These are phyloP conservation scores for Lepidium didymum DNA, from an alignment of 345 rosid genomes.

Conservation along the genomic window DNA sequence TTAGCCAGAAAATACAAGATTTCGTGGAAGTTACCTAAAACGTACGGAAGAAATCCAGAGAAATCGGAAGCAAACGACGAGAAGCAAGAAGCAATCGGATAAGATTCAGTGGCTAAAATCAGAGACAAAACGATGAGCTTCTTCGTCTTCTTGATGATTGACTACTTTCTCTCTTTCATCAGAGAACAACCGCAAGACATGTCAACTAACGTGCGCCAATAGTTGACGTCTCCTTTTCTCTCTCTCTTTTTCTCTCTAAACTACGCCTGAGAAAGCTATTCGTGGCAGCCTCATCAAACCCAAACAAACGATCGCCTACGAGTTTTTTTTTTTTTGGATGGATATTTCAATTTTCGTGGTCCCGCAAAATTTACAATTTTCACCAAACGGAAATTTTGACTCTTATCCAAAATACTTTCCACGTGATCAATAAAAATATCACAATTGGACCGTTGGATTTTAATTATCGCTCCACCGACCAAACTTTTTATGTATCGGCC, in stretches of 20 bases:
- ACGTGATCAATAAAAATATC: neutral
- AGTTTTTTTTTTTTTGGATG: neutral
- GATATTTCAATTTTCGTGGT: neutral
- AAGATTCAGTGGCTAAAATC: neutral
- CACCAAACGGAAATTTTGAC: neutral
- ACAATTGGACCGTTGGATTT: neutral
- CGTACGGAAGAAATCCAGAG: neutral
- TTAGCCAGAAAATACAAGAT: neutral
- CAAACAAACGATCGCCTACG: neutral
- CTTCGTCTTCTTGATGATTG: neutral
- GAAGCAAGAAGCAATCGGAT: slow-evolving; percentile 1
- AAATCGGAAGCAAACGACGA: slow-evolving; percentile 1
- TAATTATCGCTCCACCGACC: neutral
- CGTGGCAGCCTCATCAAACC: slow-evolving; percentile 1
- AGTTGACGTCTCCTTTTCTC: neutral
- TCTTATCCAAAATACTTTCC: slow-evolving; percentile 2
- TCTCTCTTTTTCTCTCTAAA: slow-evolving; percentile 1
- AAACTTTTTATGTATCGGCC: neutral
- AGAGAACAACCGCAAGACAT: slow-evolving; percentile 1
- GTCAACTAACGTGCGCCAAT: slow-evolving; percentile 22
- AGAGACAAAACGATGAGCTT: neutral
- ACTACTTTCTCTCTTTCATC: neutral
- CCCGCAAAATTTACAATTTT: slow-evolving; percentile 1
- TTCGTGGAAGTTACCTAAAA: neutral
- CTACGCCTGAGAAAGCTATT: slow-evolving; percentile 6